These are phyloP conservation scores for Yamadazyma atlantica DNA, from an alignment of 1,139 yeast genomes.

Conservation along the genomic window DNA sequence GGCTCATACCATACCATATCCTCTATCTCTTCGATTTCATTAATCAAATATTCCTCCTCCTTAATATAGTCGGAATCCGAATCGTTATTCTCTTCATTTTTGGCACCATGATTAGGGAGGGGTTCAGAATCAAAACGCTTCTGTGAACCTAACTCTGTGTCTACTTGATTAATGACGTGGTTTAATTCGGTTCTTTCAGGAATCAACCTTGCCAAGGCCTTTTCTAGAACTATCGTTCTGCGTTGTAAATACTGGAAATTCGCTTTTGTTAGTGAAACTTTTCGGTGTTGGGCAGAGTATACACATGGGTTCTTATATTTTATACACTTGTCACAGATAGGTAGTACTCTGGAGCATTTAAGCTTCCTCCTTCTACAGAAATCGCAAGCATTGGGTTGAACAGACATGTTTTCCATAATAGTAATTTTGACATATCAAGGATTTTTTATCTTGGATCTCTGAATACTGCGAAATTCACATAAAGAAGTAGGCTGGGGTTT, in stretches of 20 bases:
- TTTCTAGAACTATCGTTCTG: conserved; percentile 5
- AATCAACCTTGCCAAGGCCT: conserved; percentile 3
- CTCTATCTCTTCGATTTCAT: neutral
- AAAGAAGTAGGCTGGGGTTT: too few species aligned
- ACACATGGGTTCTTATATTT: conserved; percentile 10
- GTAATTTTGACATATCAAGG: neutral
- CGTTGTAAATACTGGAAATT: conserved; percentile 5
- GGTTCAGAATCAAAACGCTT: neutral
- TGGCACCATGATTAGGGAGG: neutral
- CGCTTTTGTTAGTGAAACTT: conserved; percentile 7
- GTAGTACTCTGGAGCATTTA: conserved; percentile 8
- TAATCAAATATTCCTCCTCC: neutral
- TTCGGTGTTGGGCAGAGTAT: conserved; percentile 13
- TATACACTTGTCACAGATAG: conserved; percentile 9
- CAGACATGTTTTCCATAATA: neutral
- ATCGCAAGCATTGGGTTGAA: conserved; percentile 15
- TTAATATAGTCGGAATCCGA: neutral
- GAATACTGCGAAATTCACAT: too few species aligned
- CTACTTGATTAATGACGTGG: neutral
- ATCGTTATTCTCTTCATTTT: neutral
- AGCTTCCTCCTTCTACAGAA: conserved; percentile 13
- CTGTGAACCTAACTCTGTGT: neutral
- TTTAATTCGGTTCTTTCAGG: conserved; percentile 4
- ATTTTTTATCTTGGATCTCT: too few species aligned
- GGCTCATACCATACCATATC: neutral